Conservation (phyloP, 352 stramenopile species). For the Phytophthora tentaculata region DNA sequence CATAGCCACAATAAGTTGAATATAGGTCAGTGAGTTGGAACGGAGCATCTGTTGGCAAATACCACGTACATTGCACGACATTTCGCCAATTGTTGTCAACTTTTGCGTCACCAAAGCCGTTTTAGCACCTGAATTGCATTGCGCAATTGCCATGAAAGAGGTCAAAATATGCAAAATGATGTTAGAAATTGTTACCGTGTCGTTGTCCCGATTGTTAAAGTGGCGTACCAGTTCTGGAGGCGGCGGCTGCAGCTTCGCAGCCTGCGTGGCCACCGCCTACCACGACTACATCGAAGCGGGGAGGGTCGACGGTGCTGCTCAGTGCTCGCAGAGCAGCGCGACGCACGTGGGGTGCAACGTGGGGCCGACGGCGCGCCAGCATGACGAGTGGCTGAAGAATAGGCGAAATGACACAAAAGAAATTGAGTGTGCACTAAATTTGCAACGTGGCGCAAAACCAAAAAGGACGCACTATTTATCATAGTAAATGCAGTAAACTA, state of each 20-base stretch:
- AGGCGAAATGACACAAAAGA: background rate
- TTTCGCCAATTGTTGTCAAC: conserved; percentile 95
- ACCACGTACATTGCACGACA: conserved; percentile 96
- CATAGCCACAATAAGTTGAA: conserved; percentile 7
- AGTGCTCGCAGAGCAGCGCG: conserved; percentile 22
- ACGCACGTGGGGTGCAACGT: conserved; percentile 14
- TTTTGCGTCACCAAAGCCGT: conserved; percentile 97
- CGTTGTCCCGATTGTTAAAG: background rate
- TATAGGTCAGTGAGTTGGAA: background rate
- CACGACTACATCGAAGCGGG: conserved; percentile 62
- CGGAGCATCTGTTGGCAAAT: background rate
- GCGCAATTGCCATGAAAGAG: background rate
- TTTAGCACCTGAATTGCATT: conserved; percentile 75
- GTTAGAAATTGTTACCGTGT: too few relatives aligned
- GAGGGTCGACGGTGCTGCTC: conserved; percentile 14
- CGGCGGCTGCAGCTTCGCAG: conserved; percentile 62
- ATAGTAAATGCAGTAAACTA: background rate
- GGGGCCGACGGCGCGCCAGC: conserved; percentile 23
- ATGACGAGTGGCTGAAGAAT: conserved; percentile 40
- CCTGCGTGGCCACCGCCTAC: conserved; percentile 66
- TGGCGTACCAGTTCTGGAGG: conserved; percentile 50
- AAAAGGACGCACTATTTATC: background rate
- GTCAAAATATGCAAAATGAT: conserved; percentile 1
- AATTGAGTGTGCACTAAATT: background rate
- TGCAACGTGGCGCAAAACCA: background rate